Evolutionary conservation across 441 rosid genomes (phyloP).

Genomic region (Pelargonium fulgidum): DNA sequence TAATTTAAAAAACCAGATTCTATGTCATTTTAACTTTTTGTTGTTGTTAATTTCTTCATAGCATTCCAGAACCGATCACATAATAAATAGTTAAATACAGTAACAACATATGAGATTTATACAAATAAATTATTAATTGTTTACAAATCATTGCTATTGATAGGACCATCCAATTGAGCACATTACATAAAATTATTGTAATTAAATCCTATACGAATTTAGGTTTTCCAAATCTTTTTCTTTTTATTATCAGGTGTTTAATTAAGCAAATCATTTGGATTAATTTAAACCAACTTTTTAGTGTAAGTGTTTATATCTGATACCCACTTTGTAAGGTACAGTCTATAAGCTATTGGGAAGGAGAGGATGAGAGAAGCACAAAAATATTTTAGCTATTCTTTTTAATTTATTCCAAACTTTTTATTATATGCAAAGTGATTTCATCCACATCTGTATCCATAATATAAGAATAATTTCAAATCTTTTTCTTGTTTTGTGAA

Average conservation of each 20-base stretch:
- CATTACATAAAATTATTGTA: background rate
- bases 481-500: too few relatives aligned
- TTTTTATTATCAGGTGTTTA: background rate
- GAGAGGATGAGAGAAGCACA: background rate
- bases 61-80: too few relatives aligned
- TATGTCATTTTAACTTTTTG: too few relatives aligned
- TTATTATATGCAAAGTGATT: background rate
- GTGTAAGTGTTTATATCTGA: background rate
- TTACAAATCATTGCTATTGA: too few relatives aligned
- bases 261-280: background rate
- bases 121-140: too few relatives aligned
- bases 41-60: too few relatives aligned
- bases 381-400: slow-evolving; percentile 2
- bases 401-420: background rate
- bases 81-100: too few relatives aligned
- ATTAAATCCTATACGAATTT: background rate
- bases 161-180: too few relatives aligned
- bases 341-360: background rate
- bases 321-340: background rate
- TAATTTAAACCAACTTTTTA: background rate
- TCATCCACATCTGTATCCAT: too few relatives aligned
- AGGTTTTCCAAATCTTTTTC: background rate
- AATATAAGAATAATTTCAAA: too few relatives aligned
- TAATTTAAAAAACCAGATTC: too few relatives aligned
- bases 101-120: too few relatives aligned